Evolutionary conservation across 2,329 filamentous ascomycete genomes (phyloP), one percentile per base, ranked within the genome.

Genomic region (Harringtonia aguacate): DNA sequence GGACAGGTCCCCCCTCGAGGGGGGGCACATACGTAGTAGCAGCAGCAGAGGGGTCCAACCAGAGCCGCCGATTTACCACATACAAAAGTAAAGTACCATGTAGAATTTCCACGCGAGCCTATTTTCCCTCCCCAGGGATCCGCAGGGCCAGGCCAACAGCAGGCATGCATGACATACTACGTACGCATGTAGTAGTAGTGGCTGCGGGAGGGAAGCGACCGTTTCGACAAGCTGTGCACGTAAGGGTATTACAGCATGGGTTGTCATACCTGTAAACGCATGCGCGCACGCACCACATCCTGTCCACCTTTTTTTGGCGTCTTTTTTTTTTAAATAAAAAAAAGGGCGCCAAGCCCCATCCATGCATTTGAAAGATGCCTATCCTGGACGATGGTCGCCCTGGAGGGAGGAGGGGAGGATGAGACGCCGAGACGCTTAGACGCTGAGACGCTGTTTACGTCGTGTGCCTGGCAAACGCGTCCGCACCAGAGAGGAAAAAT

Each of bases 111-210:
- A 36, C 34, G 8, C 34, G 34, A 36, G 34, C 34, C 34, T 36
- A 36, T 36, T 36, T 36, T 17, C 10, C 15, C n/a, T n/a, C 34
- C 34, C 34, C 18, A 36, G 17, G 9, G 34, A 20, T 36, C 34
- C 9, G 34, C 30, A 33, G 24, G 24, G 30, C n/a, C n/a, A n/a
- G n/a, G n/a, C 30, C 30, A 33, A 33, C 30, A 33, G n/a, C 34
- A 18, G 34, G 28, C 15, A 22, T 42, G 39, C 39, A 41, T 41
- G 39, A 34, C 39, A 41, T 41, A 41, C 10, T 41, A 22, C 39
- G 29, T 27, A n/a, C 24, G 24, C 10, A 27, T 27, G n/a, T 27
- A 10, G 24, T 10, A 27, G 24, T 27, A 7, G 6, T 27, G 24
- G 24, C 24, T 27, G 24, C 24, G 6, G 24, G 7, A 27, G 10